Evolutionary conservation across 2,329 filamentous ascomycete genomes (phyloP).

Genomic region (Ampelomyces quisqualis): DNA sequence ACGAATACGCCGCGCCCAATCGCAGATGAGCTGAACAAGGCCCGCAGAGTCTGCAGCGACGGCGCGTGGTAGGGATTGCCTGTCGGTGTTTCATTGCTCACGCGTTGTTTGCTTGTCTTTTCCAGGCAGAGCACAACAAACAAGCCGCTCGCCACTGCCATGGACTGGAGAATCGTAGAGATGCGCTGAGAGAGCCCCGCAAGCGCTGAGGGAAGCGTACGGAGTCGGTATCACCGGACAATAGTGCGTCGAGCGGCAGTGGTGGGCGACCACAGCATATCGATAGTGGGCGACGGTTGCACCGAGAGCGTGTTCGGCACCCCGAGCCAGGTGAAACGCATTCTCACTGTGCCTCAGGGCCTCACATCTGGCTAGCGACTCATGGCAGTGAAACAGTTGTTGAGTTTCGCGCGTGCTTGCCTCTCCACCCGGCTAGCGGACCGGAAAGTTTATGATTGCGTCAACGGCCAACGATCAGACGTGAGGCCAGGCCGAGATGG

Average conservation of each 20-base stretch:
- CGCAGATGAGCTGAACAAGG: slow-evolving; percentile 13
- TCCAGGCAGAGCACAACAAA: slow-evolving; percentile 30
- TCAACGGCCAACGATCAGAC: too few relatives aligned
- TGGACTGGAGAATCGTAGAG: slow-evolving; percentile 3
- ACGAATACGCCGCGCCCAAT: slow-evolving; percentile 24
- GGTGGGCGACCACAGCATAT: slow-evolving; percentile 22
- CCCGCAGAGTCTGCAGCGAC: slow-evolving; percentile 13
- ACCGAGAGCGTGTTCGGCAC: slow-evolving; percentile 21
- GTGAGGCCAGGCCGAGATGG: neutral
- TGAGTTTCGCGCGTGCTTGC: neutral
- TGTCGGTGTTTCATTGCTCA: slow-evolving; percentile 39
- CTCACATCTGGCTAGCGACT: slow-evolving; percentile 18
- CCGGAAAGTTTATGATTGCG: slow-evolving; percentile 7
- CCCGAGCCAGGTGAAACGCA: too few relatives aligned
- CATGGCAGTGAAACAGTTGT: slow-evolving; percentile 19
- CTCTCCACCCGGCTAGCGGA: slow-evolving; percentile 1
- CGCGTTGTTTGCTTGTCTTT: slow-evolving; percentile 40
- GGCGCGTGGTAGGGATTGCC: slow-evolving; percentile 29
- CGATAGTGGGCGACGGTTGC: slow-evolving; percentile 24
- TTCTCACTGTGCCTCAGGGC: too few relatives aligned
- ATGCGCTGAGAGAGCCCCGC: neutral
- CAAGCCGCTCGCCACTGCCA: slow-evolving; percentile 9
- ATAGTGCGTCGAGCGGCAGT: slow-evolving; percentile 24
- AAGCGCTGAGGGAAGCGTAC: slow-evolving; percentile 2
- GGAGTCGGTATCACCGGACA: slow-evolving; percentile 20